Percentiles rank a stretch among this genome's conserved stretches.
These are phyloP conservation scores for Ceratocystis albifundus DNA, from an alignment of 2,329 filamentous ascomycete genomes.

Conservation along the genomic window DNA sequence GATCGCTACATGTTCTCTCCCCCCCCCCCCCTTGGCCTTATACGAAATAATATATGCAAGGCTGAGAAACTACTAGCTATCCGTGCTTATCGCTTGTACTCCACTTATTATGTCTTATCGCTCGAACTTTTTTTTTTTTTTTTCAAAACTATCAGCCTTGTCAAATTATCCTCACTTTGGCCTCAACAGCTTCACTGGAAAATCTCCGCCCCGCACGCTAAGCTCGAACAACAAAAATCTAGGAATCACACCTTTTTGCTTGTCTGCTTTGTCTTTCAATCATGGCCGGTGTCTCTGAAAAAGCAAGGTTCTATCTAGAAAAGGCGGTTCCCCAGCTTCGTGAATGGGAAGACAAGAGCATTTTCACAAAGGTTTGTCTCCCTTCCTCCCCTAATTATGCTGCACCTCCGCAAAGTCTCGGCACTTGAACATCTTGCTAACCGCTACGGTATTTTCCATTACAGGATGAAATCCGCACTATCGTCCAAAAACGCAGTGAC, in stretches of 20 bases:
- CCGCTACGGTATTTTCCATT: slow-evolving; percentile 20
- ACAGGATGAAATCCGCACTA: slow-evolving; percentile 77
- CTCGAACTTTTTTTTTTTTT: slow-evolving; percentile 21
- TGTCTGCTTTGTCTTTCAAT: not conserved
- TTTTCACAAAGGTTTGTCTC: slow-evolving; percentile 61
- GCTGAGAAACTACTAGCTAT: slow-evolving; percentile 19
- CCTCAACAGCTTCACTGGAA: not conserved
- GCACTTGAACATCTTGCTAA: not conserved
- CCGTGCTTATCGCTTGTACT: not conserved
- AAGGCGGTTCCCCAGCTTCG: slow-evolving; percentile 83
- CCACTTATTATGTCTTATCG: slow-evolving; percentile 20
- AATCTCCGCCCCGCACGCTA: not conserved
- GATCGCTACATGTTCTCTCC: too few species aligned
- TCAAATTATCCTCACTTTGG: slow-evolving; percentile 21
- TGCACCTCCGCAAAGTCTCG: slow-evolving; percentile 12
- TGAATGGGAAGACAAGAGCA: slow-evolving; percentile 81
- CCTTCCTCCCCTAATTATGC: slow-evolving; percentile 4
- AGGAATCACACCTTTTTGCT: not conserved
- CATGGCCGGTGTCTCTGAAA: slow-evolving; percentile 82
- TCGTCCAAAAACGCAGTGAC: slow-evolving; percentile 81
- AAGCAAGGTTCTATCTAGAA: slow-evolving; percentile 90
- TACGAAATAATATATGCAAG: slow-evolving; percentile 16
- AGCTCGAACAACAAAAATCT: too few species aligned
- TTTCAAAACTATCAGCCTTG: slow-evolving; percentile 24
- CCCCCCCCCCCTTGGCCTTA: too few species aligned